A percentile compares a stretch with the other conserved stretches of the same genome.
phyloP scores from a whole-genome alignment of 257 asterid genomes.

The Solanum ossicruentum region DNA sequence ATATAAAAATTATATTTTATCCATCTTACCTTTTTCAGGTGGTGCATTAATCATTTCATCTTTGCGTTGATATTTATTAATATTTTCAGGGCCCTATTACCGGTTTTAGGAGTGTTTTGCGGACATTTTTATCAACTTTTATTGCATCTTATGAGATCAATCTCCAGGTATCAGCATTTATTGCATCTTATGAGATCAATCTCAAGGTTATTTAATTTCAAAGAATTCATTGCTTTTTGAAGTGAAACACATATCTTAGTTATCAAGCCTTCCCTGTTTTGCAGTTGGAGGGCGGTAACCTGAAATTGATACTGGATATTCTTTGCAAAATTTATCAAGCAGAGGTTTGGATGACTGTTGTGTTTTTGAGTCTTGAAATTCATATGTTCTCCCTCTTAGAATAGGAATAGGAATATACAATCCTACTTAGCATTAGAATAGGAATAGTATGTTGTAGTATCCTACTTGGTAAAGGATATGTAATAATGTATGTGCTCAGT shows the following conservation, averaged over 20 bases:
- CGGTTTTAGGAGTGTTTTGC: conserved; percentile 69
- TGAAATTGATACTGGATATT: conserved; percentile 65
- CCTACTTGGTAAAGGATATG: no score
- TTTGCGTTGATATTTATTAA: background rate
- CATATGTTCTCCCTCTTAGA: background rate
- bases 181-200: conserved; percentile 85
- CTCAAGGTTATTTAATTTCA: conserved; percentile 52
- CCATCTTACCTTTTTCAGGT: background rate
- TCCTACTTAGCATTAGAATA: no score
- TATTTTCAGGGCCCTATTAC: conserved; percentile 58
- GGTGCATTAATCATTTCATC: background rate
- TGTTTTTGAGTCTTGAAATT: background rate
- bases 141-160: conserved; percentile 85
- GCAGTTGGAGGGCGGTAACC: conserved; percentile 69
- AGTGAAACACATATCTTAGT: background rate
- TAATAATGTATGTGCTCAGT: no score
- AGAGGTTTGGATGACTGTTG: conserved; percentile 57
- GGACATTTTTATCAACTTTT: conserved; percentile 81
- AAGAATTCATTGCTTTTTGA: background rate
- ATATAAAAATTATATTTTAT: background rate
- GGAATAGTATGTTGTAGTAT: no score
- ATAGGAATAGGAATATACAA: no score
- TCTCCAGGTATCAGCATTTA: conserved; percentile 82
- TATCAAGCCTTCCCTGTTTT: conserved; percentile 6
- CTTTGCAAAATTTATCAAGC: conserved; percentile 73